These are phyloP conservation scores for Bocquillonia castaneifolia DNA, from an alignment of 441 rosid genomes.

Conservation along the genomic window DNA sequence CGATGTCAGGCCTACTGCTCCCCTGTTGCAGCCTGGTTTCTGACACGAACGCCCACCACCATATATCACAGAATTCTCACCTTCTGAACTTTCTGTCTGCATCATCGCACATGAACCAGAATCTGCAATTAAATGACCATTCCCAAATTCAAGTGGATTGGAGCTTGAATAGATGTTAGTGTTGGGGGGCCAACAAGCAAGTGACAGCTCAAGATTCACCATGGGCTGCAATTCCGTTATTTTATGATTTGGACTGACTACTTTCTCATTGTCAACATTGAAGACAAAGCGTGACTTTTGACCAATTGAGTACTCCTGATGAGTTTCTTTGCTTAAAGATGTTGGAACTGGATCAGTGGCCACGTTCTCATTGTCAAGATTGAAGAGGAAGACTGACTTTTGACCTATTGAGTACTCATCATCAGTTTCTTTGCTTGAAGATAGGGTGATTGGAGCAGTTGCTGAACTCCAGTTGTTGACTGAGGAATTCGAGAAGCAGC, in stretches of 20 bases:
- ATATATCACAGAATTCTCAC: too few species aligned
- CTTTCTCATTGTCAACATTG: too few species aligned
- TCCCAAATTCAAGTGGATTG: slow-evolving; percentile 35
- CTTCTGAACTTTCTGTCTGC: too few species aligned
- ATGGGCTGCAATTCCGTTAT: slow-evolving; percentile 36
- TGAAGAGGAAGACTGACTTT: slow-evolving; percentile 71
- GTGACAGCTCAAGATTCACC: slow-evolving; percentile 75
- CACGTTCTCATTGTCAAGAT: slow-evolving; percentile 65
- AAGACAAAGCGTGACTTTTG: too few species aligned
- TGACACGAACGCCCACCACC: slow-evolving; percentile 98
- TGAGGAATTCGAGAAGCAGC: slow-evolving; percentile 71
- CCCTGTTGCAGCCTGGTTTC: slow-evolving; percentile 80
- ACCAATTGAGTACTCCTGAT: too few species aligned
- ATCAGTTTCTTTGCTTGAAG: slow-evolving; percentile 80
- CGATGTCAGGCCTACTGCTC: slow-evolving; percentile 97
- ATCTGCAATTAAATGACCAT: slow-evolving; percentile 30
- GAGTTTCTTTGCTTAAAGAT: too few species aligned
- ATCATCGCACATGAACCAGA: too few species aligned
- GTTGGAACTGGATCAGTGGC: too few species aligned
- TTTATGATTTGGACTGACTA: slow-evolving; percentile 33
- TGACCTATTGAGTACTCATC: slow-evolving; percentile 83
- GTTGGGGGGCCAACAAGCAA: slow-evolving; percentile 56
- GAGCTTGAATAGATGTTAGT: slow-evolving; percentile 43
- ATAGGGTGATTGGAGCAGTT: slow-evolving; percentile 64
- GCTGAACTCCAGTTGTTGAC: slow-evolving; percentile 86